These are phyloP conservation scores for Puccinia coronata DNA, from an alignment of 1,284 basidiomycete species.

Conservation along the genomic window DNA sequence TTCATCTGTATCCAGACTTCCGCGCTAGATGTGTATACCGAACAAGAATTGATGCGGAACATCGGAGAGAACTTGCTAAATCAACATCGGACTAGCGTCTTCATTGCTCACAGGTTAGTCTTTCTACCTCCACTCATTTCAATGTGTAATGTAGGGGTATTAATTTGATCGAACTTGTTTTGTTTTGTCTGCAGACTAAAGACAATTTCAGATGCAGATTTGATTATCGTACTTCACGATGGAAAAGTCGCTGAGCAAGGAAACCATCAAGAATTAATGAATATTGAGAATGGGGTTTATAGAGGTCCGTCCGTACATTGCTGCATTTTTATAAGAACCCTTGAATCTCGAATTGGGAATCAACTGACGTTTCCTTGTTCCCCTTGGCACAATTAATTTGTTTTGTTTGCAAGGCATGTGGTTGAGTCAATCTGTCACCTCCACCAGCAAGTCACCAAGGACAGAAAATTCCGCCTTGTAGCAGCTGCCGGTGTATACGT, in stretches of 20 bases:
- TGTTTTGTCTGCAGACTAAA: slow-evolving; percentile 26
- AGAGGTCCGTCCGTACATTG: slow-evolving; percentile 6
- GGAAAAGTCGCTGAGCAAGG: slow-evolving; percentile 57
- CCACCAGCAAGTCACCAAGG: background rate
- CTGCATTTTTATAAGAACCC: background rate
- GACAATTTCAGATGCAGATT: slow-evolving; percentile 52
- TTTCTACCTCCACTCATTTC: too few relatives aligned
- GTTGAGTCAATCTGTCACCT: slow-evolving; percentile 22
- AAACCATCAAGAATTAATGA: slow-evolving; percentile 56
- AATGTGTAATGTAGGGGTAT: too few relatives aligned
- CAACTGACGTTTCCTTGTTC: background rate
- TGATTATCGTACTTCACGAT: slow-evolving; percentile 57
- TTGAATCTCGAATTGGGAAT: background rate
- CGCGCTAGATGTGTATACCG: slow-evolving; percentile 48
- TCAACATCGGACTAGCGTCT: slow-evolving; percentile 43
- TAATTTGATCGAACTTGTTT: too few relatives aligned
- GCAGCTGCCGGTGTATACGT: too few relatives aligned
- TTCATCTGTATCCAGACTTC: slow-evolving; percentile 26
- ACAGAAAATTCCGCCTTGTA: background rate
- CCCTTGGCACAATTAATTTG: background rate
- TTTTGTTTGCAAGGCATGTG: slow-evolving; percentile 19
- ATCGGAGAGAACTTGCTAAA: slow-evolving; percentile 44
- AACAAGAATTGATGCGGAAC: slow-evolving; percentile 48
- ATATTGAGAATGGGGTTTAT: slow-evolving; percentile 50
- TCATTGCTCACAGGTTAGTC: slow-evolving; percentile 47